Base-by-base conservation (phyloP, 176 grass and related monocot genomes). In the Avena insularis region DNA sequence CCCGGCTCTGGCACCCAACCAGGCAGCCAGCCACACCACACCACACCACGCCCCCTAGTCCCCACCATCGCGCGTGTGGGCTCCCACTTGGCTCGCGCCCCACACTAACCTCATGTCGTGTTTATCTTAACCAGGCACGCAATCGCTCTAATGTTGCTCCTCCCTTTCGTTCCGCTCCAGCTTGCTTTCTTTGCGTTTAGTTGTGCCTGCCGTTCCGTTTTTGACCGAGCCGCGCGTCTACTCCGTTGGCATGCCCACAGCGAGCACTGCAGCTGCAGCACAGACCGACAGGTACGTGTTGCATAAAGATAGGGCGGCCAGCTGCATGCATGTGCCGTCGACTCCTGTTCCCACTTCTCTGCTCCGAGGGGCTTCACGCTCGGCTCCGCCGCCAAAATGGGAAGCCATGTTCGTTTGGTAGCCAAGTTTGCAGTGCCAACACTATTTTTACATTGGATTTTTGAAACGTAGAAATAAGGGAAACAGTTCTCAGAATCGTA, bases 81-180 rank as follows among this genome's bases (percentile, higher is more conserved):
- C 35, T 31, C 21, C 82, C 82, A 35, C 87, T 47, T 43, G 59
- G 48, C 33, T 35, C 23, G 49, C 81, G 3, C 12, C 62, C 21
- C 51, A 85, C 70, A 75, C 61, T 84, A 77, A 88, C 63, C 77
- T 13, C 90, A 23, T 91, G 82, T 3, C 36, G 15, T 29, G 27
- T 40, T 60, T 59, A 21, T 81, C 81, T 40, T 68, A 50, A 87
- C 36, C 85, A 51, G 17, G 27, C 2, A 84, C 80, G 80, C 85
- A 49, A 84, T 67, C 4, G 29, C 50, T 51, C n/a, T 71, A 14
- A 12, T 75, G 25, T 27, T 6, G 46, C 19, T 64, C 80, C 56
- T 83, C 57, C 25, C 77, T 80, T 57, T 17, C 77, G 23, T 48
- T 48, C 56, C 2, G 36, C 17, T 75, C 47, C 70, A 5, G 1